These are phyloP conservation scores for Benincasa hispida DNA, from an alignment of 306 rosid genomes.

Conservation along the genomic window DNA sequence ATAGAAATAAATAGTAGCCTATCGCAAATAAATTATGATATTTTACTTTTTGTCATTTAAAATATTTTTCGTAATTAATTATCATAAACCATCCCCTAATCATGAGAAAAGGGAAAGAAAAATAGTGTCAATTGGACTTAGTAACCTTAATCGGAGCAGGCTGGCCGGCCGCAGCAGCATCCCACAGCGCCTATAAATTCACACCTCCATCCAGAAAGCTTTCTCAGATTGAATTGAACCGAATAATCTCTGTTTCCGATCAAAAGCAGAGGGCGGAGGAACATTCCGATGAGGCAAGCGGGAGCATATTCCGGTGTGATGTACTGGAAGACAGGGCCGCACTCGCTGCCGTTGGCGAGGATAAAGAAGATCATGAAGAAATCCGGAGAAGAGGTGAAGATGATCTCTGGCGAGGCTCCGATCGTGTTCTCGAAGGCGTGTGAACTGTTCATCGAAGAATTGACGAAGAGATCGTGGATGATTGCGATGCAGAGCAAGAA, in stretches of 20 bases:
- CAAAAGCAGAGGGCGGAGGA: not conserved
- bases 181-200: not conserved
- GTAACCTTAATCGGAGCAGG: slow-evolving; percentile 2
- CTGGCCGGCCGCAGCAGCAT: slow-evolving; percentile 2
- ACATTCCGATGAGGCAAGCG: slow-evolving; percentile 46
- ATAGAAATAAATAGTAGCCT: too few species aligned
- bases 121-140: not conserved
- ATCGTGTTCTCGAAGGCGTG: slow-evolving; percentile 69
- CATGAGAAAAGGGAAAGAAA: not conserved
- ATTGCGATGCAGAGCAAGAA: slow-evolving; percentile 45
- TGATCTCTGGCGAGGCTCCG: slow-evolving; percentile 71
- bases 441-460: slow-evolving; percentile 53
- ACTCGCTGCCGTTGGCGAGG: slow-evolving; percentile 59
- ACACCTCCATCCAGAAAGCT: not conserved
- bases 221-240: not conserved
- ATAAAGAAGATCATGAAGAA: slow-evolving; percentile 76
- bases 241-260: not conserved
- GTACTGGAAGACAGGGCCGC: slow-evolving; percentile 37
- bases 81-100: not conserved
- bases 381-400: slow-evolving; percentile 49
- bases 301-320: slow-evolving; percentile 49
- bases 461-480: slow-evolving; percentile 57
- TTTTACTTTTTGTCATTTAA: too few species aligned
- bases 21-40: too few species aligned
- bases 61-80: too few species aligned